Evolutionary conservation across 441 rosid genomes (phyloP).

Genomic region (Eruca vesicaria): DNA sequence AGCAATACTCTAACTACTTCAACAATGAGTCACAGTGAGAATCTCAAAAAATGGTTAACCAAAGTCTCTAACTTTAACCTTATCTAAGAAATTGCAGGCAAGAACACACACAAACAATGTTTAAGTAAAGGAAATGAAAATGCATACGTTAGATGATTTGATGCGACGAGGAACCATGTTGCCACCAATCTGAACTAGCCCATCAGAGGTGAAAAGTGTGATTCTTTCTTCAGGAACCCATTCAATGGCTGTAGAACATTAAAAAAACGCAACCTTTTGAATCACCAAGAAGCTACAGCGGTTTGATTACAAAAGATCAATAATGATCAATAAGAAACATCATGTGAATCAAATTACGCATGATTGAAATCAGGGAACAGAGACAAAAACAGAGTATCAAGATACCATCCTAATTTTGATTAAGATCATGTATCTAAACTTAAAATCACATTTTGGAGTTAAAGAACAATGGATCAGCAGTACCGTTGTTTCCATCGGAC

Average conservation of each 20-base stretch:
- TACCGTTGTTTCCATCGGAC: slow-evolving; percentile 65
- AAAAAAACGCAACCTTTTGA: not conserved
- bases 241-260: slow-evolving; percentile 50
- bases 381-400: too few species aligned
- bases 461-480: not conserved
- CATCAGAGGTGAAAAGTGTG: slow-evolving; percentile 83
- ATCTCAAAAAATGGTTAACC: not conserved
- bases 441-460: not conserved
- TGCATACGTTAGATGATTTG: slow-evolving; percentile 56
- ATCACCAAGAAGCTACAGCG: not conserved
- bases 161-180: slow-evolving; percentile 73
- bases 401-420: not conserved
- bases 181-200: slow-evolving; percentile 92
- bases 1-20: not conserved
- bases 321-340: not conserved
- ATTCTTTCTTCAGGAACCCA: slow-evolving; percentile 87
- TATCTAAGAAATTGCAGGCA: not conserved
- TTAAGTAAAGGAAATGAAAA: not conserved
- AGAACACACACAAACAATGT: not conserved
- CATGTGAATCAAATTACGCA: not conserved
- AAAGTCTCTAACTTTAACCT: not conserved
- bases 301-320: not conserved
- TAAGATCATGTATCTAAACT: not conserved
- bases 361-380: too few species aligned
- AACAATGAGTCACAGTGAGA: not conserved